A percentile compares a stretch with the other conserved stretches of the same genome.
phyloP scores from a whole-genome alignment of 2,329 filamentous ascomycete species.

The Fusarium verticillioides region DNA sequence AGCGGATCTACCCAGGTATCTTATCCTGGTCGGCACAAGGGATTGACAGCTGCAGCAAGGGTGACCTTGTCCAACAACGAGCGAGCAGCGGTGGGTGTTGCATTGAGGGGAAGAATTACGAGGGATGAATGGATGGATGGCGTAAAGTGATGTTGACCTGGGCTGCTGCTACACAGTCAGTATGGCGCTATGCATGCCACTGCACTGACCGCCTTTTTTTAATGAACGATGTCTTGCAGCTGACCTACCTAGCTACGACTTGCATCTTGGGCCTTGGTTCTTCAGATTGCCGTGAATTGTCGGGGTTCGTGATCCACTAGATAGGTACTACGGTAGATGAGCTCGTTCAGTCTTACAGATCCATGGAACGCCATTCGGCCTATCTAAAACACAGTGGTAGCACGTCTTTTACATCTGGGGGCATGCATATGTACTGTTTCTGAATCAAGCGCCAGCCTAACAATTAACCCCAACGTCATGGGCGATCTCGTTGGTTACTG shows the following conservation, averaged over 20 bases:
- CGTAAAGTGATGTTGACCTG: conserved; percentile 1
- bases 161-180: not conserved
- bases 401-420: not conserved
- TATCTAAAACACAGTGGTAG: not conserved
- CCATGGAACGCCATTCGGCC: not conserved
- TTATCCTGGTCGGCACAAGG: conserved; percentile 21
- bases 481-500: not conserved
- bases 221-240: not conserved
- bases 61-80: conserved; percentile 24
- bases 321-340: not conserved
- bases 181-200: not conserved
- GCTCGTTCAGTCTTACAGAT: conserved; percentile 1
- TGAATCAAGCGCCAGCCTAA: not conserved
- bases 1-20: conserved; percentile 44
- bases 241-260: not conserved
- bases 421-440: not conserved
- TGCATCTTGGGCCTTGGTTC: not conserved
- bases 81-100: conserved; percentile 17
- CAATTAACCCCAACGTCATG: not conserved
- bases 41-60: conserved; percentile 35
- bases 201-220: conserved; percentile 11
- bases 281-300: not conserved
- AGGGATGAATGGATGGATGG: conserved; percentile 9
- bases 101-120: conserved; percentile 1
- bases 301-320: not conserved